phyloP scores from a whole-genome alignment of 345 rosid genomes.

The Eucalyptus marginata region DNA sequence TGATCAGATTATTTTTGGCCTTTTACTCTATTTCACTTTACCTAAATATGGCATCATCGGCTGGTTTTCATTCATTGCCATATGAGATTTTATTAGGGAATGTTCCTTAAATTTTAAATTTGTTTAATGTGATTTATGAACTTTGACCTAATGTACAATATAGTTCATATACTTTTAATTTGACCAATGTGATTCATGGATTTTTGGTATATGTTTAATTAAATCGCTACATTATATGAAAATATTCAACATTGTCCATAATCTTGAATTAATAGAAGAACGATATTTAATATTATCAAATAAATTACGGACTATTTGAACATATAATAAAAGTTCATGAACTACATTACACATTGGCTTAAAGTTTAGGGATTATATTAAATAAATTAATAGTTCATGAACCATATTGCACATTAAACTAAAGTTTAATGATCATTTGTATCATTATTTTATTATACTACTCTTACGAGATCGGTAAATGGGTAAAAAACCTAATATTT shows the following conservation, averaged over 20 bases:
- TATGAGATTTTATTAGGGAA: neutral
- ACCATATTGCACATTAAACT: too few species aligned
- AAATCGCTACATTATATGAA: too few species aligned
- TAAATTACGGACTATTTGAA: neutral
- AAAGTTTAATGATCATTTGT: too few species aligned
- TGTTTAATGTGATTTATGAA: too few species aligned
- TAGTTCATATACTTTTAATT: too few species aligned
- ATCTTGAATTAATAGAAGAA: neutral
- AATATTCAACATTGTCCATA: neutral
- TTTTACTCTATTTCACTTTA: neutral
- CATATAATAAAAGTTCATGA: neutral
- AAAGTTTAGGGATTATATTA: too few species aligned
- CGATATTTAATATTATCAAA: neutral
- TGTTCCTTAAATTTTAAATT: too few species aligned
- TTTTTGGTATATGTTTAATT: too few species aligned
- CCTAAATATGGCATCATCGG: neutral
- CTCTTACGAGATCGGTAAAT: neutral
- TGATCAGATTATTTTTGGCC: neutral
- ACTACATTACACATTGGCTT: fast-evolving
- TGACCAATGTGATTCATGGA: too few species aligned
- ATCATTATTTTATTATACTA: too few species aligned
- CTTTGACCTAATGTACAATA: neutral
- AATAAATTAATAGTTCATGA: too few species aligned
- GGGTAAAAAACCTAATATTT: neutral
- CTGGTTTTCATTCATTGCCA: neutral